These are phyloP conservation scores for Geosmithia morbida DNA, from an alignment of 2,329 filamentous ascomycete genomes.

Conservation along the genomic window DNA sequence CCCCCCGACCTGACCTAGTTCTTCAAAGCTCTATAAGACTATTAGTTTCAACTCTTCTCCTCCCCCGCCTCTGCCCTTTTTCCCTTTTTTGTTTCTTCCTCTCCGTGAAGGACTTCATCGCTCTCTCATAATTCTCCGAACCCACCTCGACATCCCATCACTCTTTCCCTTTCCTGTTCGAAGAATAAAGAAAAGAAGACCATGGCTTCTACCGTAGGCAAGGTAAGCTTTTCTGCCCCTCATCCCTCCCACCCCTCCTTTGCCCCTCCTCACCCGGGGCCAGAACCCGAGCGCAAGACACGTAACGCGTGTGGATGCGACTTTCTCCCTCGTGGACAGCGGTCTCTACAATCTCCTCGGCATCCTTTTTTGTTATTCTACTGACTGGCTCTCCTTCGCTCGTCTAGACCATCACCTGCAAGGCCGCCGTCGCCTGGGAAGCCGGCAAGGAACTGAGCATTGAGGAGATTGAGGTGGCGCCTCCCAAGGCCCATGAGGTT, in stretches of 20 bases:
- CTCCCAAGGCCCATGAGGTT: slow-evolving; percentile 85
- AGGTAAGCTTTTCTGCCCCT: slow-evolving; percentile 19
- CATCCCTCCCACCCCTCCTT: neutral
- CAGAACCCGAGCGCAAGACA: neutral
- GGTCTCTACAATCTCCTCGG: too few species aligned
- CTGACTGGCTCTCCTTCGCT: neutral
- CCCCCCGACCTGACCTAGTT: neutral
- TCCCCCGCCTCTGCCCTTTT: neutral
- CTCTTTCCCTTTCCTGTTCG: neutral
- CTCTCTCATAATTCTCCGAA: neutral
- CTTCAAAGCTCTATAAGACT: slow-evolving; percentile 4
- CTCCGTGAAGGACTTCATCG: neutral
- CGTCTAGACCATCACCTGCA: slow-evolving; percentile 89
- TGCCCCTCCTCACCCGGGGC: neutral
- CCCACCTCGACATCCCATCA: neutral
- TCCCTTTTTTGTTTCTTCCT: neutral
- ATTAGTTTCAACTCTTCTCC: slow-evolving; percentile 1
- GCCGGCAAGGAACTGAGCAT: slow-evolving; percentile 78
- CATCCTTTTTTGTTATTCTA: neutral
- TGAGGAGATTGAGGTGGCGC: slow-evolving; percentile 84
- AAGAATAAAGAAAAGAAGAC: slow-evolving; percentile 4
- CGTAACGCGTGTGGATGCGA: neutral
- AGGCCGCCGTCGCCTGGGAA: slow-evolving; percentile 96
- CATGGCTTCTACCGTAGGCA: slow-evolving; percentile 37
- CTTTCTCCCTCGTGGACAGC: too few species aligned